Conservation (phyloP, 2,329 filamentous ascomycete species). For the Sporothrix dimorphospora region DNA sequence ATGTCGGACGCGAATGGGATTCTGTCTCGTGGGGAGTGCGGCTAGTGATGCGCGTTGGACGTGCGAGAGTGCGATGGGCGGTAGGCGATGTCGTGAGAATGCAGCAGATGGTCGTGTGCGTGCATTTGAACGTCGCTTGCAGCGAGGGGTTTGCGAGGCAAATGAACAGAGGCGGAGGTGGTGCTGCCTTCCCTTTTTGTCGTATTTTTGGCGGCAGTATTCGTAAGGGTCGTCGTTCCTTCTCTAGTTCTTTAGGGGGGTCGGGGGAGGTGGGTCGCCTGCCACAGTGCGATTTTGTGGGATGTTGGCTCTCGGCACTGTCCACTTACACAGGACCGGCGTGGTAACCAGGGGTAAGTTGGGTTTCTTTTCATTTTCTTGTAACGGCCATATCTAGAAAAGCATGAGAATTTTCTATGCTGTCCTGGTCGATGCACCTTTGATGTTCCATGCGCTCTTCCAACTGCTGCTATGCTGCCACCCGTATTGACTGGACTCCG, state of each 20-base stretch:
- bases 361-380: not conserved
- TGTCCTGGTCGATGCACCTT: not conserved
- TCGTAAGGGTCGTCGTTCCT: constrained; percentile 17
- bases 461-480: not conserved
- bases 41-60: not conserved
- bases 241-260: not conserved
- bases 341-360: not conserved
- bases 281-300: not conserved
- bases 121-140: not conserved
- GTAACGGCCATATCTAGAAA: not conserved
- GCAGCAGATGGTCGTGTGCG: constrained; percentile 11
- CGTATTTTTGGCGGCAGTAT: constrained; percentile 17
- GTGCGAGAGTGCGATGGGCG: not conserved
- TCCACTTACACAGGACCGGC: constrained; percentile 17
- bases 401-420: not conserved
- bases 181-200: constrained; percentile 18
- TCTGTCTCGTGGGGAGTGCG: not conserved
- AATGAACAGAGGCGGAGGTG: not conserved
- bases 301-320: not conserved
- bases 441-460: not conserved
- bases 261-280: constrained; percentile 16
- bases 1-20: not conserved
- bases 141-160: constrained; percentile 7
- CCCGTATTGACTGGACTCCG: not conserved
- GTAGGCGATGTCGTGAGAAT: not conserved